Evolutionary conservation across 2,329 filamentous ascomycete genomes (phyloP).

Genomic region (Rutstroemia sp.): DNA sequence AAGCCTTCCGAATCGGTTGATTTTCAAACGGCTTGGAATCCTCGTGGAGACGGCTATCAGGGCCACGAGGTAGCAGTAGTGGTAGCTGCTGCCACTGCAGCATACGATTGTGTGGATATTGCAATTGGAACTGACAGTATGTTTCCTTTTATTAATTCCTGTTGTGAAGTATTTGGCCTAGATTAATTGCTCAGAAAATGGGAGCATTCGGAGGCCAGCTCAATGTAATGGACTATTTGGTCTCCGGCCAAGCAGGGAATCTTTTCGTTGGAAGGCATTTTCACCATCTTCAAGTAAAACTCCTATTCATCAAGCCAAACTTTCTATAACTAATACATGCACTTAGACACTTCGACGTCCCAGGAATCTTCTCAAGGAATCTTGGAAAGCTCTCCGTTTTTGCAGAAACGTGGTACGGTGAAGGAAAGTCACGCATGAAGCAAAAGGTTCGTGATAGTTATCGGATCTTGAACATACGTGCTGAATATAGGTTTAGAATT

Average conservation of each 20-base stretch:
- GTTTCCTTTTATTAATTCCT: neutral
- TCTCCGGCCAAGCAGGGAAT: neutral
- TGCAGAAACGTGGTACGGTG: neutral
- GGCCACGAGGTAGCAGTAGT: neutral
- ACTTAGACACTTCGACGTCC: neutral
- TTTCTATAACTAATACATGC: neutral
- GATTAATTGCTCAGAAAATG: neutral
- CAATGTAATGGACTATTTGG: neutral
- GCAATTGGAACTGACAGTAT: slow-evolving; percentile 7
- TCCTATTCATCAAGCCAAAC: neutral
- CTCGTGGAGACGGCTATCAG: slow-evolving; percentile 5
- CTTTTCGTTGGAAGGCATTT: neutral
- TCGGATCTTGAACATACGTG: neutral
- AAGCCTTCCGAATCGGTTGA: neutral
- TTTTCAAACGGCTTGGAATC: slow-evolving; percentile 6
- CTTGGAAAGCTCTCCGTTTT: neutral
- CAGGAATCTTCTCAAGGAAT: neutral
- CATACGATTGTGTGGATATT: slow-evolving; percentile 4
- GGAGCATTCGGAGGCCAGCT: neutral
- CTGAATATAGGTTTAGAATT: neutral
- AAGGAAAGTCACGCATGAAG: neutral
- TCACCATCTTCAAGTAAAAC: neutral
- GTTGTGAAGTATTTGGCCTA: neutral
- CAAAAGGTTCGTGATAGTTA: neutral
- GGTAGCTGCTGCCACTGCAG: slow-evolving; percentile 2